A percentile compares a stretch with the other conserved stretches of the same genome.
phyloP scores from a whole-genome alignment of 176 grass and related monocot species.

The Hordeum marinum region DNA sequence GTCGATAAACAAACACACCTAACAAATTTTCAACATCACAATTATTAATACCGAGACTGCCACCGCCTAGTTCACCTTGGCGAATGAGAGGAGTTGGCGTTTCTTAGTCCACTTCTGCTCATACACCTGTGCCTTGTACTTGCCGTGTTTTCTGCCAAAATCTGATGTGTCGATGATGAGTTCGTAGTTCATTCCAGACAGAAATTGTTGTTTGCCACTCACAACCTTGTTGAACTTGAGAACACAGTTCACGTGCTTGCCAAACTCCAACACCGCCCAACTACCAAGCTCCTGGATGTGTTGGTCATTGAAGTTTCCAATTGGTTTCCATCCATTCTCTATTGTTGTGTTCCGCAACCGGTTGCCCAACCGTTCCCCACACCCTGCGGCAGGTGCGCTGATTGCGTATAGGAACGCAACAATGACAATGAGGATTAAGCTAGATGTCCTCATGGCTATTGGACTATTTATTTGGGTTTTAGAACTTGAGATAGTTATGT shows the following conservation, averaged over 20 bases:
- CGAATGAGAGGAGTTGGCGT: conserved; percentile 32
- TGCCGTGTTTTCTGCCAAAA: neutral
- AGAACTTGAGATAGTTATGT: neutral
- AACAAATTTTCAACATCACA: neutral
- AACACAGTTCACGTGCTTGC: neutral
- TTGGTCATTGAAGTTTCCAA: conserved; percentile 13
- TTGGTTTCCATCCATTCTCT: neutral
- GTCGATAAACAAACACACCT: neutral
- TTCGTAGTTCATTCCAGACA: conserved; percentile 36
- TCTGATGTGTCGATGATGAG: conserved; percentile 3
- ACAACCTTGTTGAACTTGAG: conserved; percentile 26
- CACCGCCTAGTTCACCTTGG: neutral
- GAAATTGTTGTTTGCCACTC: conserved; percentile 23
- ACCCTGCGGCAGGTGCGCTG: neutral
- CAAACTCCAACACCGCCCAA: conserved; percentile 28
- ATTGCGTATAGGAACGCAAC: neutral
- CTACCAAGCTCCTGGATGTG: conserved; percentile 21
- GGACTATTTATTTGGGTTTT: neutral
- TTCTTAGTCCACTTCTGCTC: conserved; percentile 13
- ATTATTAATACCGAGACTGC: neutral
- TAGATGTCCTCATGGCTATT: neutral
- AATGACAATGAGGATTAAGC: neutral
- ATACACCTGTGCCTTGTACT: conserved; percentile 38
- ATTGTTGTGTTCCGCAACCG: neutral
- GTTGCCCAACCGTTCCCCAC: neutral